Evolutionary conservation across 1,139 yeast species (phyloP), one percentile per base, ranked within the genome.

Genomic region (Citeromyces hawaiiensis): DNA sequence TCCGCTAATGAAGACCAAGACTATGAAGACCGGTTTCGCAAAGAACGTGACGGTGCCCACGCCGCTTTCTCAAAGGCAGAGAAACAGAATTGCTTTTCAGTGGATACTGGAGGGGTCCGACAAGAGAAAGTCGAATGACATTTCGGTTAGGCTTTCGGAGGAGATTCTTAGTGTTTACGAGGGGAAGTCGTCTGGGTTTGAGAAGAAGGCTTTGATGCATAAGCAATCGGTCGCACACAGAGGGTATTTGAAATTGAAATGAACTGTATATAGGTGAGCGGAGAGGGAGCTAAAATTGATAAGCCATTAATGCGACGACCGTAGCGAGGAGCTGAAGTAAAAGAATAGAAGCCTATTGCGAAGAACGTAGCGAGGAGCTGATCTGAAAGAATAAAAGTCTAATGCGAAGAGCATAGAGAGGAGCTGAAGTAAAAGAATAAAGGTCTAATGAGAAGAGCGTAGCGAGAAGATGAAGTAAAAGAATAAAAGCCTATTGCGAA

Each of bases 31-130:
- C 4, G 94, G 94, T 47, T 79, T 79, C 44, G 96, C 96, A 35
- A 83, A 88, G 54, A 81, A 81, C 45, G 73, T 67, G 44, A 70
- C 78, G 38, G 81, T 86, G 37, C 98, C 98, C 3, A 76, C 73
- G 37, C 95, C 97, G 10, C 66, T 88, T 54, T 77, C 73, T 40
- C 76, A 76, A 54, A 79, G 86, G 60, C 95, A 87, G 60, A 73
- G 97, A 59, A 66, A 77, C 49, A 75, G 96, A 60, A 76, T 72
- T 53, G 96, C 97, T 2, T 83, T 93, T 67, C 61, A 67, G 45
- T 91, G 97, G 97, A 81, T 91, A 39, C 62, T 87, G 43, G 95
- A 86, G 44, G 87, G 94, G 16, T 75, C 94, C 23, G 70, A 75
- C 42, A 80, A 80, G 56, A 79, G 94, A 58, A 80, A 77, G 40